These are phyloP conservation scores for Umbelopsis isabellina DNA, from an alignment of 192 early-diverging fungal species.

Conservation along the genomic window DNA sequence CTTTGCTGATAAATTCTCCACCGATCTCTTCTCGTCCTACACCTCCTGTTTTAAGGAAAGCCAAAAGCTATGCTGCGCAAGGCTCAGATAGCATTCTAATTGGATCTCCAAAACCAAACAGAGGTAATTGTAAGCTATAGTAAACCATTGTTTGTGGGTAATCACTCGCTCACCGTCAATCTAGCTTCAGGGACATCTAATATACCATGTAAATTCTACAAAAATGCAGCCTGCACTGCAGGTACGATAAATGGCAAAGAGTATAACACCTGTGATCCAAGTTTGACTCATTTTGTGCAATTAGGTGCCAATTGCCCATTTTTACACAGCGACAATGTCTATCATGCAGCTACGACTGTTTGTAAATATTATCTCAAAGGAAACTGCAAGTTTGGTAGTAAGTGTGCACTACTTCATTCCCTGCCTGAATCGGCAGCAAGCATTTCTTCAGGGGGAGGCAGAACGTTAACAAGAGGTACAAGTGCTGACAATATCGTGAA, in stretches of 20 bases:
- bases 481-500: not conserved
- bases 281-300: not conserved
- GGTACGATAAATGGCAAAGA: conserved; percentile 14
- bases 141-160: not conserved
- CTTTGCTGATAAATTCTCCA: not conserved
- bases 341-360: conserved; percentile 56
- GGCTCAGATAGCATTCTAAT: not conserved
- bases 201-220: conserved; percentile 83
- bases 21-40: not conserved
- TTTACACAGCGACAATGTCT: conserved; percentile 65
- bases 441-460: not conserved
- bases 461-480: not conserved
- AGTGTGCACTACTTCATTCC: conserved; percentile 65
- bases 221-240: conserved; percentile 73
- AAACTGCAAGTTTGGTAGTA: conserved; percentile 77
- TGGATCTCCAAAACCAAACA: not conserved
- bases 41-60: not conserved
- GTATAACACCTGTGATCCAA: no score
- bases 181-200: conserved; percentile 38
- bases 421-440: not conserved
- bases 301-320: conserved; percentile 66
- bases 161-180: not conserved
- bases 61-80: not conserved
- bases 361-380: conserved; percentile 82
- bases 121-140: not conserved